Percentiles rank a stretch among this genome's conserved stretches.
phyloP scores from a whole-genome alignment of 2,329 filamentous ascomycete species.

The Teratosphaeria gauchensis region DNA sequence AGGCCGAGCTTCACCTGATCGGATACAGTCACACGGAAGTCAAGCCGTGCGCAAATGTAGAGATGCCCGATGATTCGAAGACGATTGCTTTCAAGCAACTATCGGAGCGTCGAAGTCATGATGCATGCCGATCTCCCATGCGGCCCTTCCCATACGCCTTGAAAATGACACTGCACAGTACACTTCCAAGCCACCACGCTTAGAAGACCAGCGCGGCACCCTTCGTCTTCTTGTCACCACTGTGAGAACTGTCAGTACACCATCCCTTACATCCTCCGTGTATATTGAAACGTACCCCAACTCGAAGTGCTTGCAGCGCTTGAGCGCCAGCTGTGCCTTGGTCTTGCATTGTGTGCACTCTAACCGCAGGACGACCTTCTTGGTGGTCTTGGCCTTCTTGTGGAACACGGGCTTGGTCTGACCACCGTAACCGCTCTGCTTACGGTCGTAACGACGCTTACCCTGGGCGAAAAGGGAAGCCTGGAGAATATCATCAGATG shows the following conservation, averaged over 20 bases:
- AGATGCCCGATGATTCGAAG: background rate
- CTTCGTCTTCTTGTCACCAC: constrained; percentile 99
- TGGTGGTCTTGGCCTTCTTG: constrained; percentile 99
- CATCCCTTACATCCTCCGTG: constrained; percentile 8
- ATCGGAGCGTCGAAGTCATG: background rate
- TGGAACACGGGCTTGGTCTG: constrained; percentile 99
- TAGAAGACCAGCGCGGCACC: constrained; percentile 99
- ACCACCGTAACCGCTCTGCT: constrained; percentile 99
- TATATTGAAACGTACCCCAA: constrained; percentile 63
- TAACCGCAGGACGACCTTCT: constrained; percentile 98
- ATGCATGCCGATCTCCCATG: background rate
- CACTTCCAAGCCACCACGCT: constrained; percentile 38
- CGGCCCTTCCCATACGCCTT: constrained; percentile 15
- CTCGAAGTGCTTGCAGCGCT: constrained; percentile 99
- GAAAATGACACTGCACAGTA: constrained; percentile 10
- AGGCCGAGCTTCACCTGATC: too few species aligned
- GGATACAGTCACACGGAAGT: background rate
- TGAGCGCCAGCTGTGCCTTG: constrained; percentile 94
- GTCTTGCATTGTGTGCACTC: constrained; percentile 98
- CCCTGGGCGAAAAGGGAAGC: constrained; percentile 94
- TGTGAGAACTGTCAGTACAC: constrained; percentile 39
- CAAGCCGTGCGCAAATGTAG: background rate
- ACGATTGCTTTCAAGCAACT: background rate
- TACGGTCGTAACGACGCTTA: constrained; percentile 99
- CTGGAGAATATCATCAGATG: constrained; percentile 30